Evolutionary conservation across 371 early-diverging fungal species (phyloP), one percentile per base, ranked within the genome.

Genomic region (Blyttiomyces sp.): DNA sequence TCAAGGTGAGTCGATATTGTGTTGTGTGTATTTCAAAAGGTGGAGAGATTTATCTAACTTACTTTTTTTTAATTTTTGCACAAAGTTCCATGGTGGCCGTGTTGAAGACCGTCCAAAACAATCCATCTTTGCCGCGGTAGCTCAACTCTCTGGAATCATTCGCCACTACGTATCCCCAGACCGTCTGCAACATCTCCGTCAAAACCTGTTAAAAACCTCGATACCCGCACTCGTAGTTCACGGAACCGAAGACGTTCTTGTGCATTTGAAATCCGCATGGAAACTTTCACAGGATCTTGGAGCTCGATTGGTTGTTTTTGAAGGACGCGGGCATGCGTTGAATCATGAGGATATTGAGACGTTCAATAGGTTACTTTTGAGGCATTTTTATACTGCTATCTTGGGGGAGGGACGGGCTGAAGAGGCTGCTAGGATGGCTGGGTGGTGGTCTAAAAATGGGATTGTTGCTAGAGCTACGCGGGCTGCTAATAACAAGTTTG

Each of bases 241-340:
- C 61, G 67, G 67, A 13, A 67, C 67, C 11, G 67, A 67, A 24
- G 67, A 67, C 53, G 55, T 45, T 2, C 62, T 67, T 23, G 61
- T 67, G 23, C 67, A 61, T 36, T 27, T 52, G 4, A 27, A 36
- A 24, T 35, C 46, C 24, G 44, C 56, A 4, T 54, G 54, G 55
- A 6, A 49, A 16, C 56, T 68, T 24, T 50, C 59, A 33, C 19
- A 16, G 27, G 24, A 54, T 26, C 43, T 68, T 9, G 54, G 59
- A 2, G 68, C 63, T 2, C 58, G 59, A 21, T 46, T 68, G 9
- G 63, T 63, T 19, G 50, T 68, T 6, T 63, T 68, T 55, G 63
- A 68, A 30, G 68, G 68, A 13, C 59, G 68, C 13, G 68, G 63
- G 2, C 68, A 68, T 35, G 58, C 68, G 11, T 26, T 68, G 31